A percentile compares a stretch with the other conserved stretches of the same genome.
Conservation (phyloP, 768 basidiomycete genomes). For the Wakefieldia striispora region DNA sequence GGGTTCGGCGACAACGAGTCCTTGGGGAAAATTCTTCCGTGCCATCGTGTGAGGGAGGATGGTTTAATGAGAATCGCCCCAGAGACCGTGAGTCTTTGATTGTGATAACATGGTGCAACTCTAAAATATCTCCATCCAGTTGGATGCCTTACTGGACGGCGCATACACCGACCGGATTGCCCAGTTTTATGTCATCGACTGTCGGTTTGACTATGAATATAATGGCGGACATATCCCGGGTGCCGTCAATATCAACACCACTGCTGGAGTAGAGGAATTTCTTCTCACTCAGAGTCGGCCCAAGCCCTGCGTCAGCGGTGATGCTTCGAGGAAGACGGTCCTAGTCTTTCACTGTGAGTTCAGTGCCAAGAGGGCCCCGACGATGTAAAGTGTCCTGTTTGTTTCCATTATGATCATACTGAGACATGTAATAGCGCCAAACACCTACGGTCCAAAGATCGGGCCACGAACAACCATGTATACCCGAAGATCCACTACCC, state of each 20-base stretch:
- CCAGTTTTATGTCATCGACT: constrained; percentile 84
- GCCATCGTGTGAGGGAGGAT: constrained; percentile 91
- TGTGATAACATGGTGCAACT: background rate
- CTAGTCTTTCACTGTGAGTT: constrained; percentile 99
- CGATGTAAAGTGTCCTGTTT: constrained; percentile 63
- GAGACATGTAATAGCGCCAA: constrained; percentile 64
- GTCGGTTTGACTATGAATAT: constrained; percentile 97
- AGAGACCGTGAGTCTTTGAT: constrained; percentile 60
- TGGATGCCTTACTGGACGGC: constrained; percentile 78
- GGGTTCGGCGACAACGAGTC: constrained; percentile 95
- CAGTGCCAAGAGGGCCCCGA: constrained; percentile 91
- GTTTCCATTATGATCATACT: background rate
- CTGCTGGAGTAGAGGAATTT: constrained; percentile 73
- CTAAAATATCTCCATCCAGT: constrained; percentile 39
- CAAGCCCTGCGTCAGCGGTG: constrained; percentile 70
- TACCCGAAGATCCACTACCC: constrained; percentile 96
- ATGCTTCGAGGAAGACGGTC: constrained; percentile 71
- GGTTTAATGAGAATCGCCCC: constrained; percentile 88
- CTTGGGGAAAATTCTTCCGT: constrained; percentile 90
- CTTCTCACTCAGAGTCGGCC: constrained; percentile 67
- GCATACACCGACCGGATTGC: constrained; percentile 61
- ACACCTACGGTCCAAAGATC: constrained; percentile 87
- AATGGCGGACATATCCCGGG: constrained; percentile 90
- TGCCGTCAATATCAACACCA: constrained; percentile 89
- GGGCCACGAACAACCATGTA: constrained; percentile 79